phyloP scores from a whole-genome alignment of 345 rosid species.

The Abelmoschus esculentus region DNA sequence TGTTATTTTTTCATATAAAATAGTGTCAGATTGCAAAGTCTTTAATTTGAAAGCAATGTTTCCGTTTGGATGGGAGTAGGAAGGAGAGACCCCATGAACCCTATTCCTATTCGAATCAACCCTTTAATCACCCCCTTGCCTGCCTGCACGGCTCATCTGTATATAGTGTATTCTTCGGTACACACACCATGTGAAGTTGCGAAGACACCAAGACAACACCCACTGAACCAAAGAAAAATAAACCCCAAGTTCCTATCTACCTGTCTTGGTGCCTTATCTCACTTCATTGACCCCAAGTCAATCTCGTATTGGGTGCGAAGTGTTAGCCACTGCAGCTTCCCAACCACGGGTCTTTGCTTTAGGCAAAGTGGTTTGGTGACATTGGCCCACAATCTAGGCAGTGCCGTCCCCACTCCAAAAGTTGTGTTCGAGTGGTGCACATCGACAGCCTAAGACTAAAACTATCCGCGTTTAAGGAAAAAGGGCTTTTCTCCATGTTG shows the following conservation, averaged over 20 bases:
- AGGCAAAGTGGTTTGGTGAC: constrained; percentile 13
- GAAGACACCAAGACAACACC: no score
- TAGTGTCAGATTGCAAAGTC: background rate
- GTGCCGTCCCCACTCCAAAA: constrained; percentile 8
- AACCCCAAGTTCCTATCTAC: no score
- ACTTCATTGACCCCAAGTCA: background rate
- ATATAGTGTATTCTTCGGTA: no score
- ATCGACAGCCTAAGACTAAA: background rate
- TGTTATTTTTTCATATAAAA: no score
- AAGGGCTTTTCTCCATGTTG: background rate
- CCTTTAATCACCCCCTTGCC: no score
- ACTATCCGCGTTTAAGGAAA: no score
- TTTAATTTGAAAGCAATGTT: background rate
- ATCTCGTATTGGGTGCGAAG: constrained; percentile 22
- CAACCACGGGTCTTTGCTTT: constrained; percentile 21
- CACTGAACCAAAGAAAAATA: no score
- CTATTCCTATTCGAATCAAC: no score
- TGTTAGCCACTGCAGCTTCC: constrained; percentile 15
- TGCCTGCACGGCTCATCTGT: no score
- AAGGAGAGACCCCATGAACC: no score
- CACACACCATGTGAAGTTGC: no score
- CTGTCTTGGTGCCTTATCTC: no score
- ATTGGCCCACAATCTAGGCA: background rate
- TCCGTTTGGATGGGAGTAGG: constrained; percentile 2
- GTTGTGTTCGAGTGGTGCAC: background rate